A percentile compares a stretch with the other conserved stretches of the same genome.
These are phyloP conservation scores for Alternaria sp. DNA, from an alignment of 2,329 filamentous ascomycete genomes.

Conservation along the genomic window DNA sequence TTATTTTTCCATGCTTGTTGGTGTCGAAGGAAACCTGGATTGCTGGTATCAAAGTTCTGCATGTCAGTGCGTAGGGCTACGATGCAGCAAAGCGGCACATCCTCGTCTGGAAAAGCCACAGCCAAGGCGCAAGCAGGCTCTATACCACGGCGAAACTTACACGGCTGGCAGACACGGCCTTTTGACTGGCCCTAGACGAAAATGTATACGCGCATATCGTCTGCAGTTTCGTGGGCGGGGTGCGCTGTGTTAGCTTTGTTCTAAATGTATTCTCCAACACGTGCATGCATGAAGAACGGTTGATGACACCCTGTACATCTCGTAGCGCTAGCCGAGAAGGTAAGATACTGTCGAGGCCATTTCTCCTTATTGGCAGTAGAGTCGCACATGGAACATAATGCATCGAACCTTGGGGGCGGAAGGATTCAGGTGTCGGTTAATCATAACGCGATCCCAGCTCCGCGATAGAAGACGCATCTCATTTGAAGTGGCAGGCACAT, in stretches of 20 bases:
- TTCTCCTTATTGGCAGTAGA: conserved; percentile 1
- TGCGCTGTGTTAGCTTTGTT: not conserved
- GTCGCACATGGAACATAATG: not conserved
- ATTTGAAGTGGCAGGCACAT: not conserved
- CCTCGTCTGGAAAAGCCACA: not conserved
- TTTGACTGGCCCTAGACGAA: not conserved
- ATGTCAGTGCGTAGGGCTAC: not conserved
- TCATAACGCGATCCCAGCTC: not conserved
- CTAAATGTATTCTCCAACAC: not conserved
- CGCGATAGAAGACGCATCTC: not conserved
- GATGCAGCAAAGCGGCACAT: not conserved
- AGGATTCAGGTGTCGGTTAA: not conserved
- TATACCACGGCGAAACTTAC: not conserved
- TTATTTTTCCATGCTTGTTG: not conserved
- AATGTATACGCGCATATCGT: not conserved
- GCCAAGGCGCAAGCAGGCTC: not conserved
- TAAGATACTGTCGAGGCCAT: not conserved
- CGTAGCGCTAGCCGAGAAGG: not conserved
- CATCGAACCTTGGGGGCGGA: not conserved
- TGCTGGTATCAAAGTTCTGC: not conserved
- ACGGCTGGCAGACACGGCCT: not conserved
- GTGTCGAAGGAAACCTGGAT: not conserved
- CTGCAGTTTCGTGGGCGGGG: not conserved
- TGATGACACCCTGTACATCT: not conserved
- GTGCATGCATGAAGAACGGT: not conserved